These are phyloP conservation scores for Mrakia frigida DNA, from an alignment of 768 basidiomycete genomes.

Conservation along the genomic window DNA sequence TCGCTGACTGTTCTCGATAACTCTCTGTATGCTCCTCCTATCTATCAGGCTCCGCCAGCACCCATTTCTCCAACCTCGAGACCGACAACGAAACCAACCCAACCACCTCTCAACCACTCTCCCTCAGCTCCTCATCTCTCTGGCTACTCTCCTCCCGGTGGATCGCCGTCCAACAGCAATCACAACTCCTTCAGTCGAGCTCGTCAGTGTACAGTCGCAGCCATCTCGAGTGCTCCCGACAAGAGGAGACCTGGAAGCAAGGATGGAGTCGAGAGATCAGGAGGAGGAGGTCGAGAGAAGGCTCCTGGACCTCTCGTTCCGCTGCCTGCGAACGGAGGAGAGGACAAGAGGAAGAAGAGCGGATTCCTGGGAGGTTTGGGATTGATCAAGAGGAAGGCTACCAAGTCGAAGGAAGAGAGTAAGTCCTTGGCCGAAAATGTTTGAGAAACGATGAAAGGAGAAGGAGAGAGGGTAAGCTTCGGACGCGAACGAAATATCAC, in stretches of 20 bases:
- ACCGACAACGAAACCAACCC: neutral
- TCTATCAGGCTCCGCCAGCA: neutral
- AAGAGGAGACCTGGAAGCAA: slow-evolving; percentile 1
- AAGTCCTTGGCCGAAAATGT: neutral
- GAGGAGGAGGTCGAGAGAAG: neutral
- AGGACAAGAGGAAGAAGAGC: slow-evolving; percentile 28
- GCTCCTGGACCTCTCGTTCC: neutral
- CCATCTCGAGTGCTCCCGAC: neutral
- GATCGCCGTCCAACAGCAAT: neutral
- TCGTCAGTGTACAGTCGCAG: slow-evolving; percentile 7
- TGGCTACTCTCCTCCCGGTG: neutral
- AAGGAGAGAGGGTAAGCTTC: neutral
- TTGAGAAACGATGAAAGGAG: neutral
- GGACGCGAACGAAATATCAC: neutral
- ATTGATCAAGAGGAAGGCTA: slow-evolving; percentile 26
- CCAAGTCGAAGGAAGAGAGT: slow-evolving; percentile 23
- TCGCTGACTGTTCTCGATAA: neutral
- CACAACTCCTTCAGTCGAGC: neutral
- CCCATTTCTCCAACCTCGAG: neutral
- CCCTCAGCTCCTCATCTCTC: slow-evolving; percentile 22
- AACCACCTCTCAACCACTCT: neutral
- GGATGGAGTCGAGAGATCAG: neutral
- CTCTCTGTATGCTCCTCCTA: neutral
- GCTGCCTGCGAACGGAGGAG: neutral
- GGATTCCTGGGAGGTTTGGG: slow-evolving; percentile 20